A percentile compares a stretch with the other conserved stretches of the same genome.
phyloP scores from a whole-genome alignment of 345 rosid genomes.

The Trapa bicornis region DNA sequence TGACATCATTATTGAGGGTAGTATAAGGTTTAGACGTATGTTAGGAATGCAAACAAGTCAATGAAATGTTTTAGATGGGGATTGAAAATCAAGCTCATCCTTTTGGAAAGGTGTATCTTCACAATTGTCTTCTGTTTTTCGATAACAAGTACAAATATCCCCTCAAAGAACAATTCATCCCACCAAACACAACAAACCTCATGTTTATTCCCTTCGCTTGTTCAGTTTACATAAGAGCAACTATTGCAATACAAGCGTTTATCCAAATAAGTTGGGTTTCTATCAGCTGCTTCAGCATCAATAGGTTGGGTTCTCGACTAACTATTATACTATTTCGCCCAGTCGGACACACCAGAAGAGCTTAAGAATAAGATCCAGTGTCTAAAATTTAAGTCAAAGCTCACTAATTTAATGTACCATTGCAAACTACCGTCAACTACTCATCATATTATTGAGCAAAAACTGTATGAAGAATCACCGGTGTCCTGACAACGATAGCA shows the following conservation, averaged over 20 bases:
- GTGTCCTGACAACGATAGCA: constrained; percentile 2
- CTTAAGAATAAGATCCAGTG: not conserved
- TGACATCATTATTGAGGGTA: not conserved
- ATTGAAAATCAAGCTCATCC: not conserved
- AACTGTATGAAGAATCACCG: not conserved
- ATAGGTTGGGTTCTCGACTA: no score
- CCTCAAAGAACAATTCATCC: not conserved
- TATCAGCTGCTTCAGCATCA: no score
- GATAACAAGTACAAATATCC: not conserved
- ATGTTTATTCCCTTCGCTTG: not conserved
- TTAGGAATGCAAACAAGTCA: not conserved
- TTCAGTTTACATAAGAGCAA: not conserved
- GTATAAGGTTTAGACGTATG: not conserved
- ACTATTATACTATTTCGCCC: not conserved
- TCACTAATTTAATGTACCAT: not conserved
- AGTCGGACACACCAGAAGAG: not conserved
- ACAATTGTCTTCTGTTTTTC: not conserved
- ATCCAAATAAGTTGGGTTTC: no score
- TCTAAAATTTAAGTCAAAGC: not conserved
- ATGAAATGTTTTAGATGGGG: not conserved
- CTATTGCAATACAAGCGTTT: not conserved
- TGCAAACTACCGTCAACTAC: not conserved
- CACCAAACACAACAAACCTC: not conserved
- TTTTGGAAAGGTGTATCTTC: not conserved
- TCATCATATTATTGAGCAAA: not conserved